Evolutionary conservation across 2,329 filamentous ascomycete species (phyloP).

Genomic region (Phialocephala sp.): DNA sequence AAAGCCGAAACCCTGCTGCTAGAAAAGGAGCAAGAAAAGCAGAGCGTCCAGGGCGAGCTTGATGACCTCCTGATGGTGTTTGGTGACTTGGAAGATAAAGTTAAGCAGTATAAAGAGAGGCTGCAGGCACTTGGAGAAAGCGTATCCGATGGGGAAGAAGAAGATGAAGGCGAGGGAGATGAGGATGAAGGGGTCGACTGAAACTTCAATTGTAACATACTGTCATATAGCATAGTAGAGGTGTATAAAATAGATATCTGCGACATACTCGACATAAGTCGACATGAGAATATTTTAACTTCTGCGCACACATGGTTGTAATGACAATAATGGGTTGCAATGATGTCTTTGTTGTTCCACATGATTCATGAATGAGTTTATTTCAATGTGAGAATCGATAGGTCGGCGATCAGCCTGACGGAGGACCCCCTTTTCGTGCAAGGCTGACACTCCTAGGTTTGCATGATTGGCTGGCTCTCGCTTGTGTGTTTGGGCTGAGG

Average conservation of each 20-base stretch:
- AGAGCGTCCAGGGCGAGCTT: constrained; percentile 71
- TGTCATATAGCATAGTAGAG: constrained; percentile 21
- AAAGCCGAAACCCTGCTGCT: constrained; percentile 36
- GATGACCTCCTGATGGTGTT: constrained; percentile 85
- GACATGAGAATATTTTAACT: background rate
- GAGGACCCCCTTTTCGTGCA: background rate
- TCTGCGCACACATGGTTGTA: too few species aligned
- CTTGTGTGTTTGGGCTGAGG: constrained; percentile 6
- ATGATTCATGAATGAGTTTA: too few species aligned
- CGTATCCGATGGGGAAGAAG: constrained; percentile 79
- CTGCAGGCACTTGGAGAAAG: constrained; percentile 67
- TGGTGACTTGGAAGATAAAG: constrained; percentile 79
- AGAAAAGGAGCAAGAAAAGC: constrained; percentile 66
- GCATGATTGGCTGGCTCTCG: constrained; percentile 18
- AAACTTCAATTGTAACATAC: constrained; percentile 18
- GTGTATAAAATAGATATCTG: constrained; percentile 20
- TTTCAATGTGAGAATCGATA: too few species aligned
- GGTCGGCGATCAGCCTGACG: too few species aligned
- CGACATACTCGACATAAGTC: background rate
- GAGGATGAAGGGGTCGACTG: constrained; percentile 47
- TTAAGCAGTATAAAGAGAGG: constrained; percentile 68
- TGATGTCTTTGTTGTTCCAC: too few species aligned
- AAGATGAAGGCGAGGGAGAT: constrained; percentile 59
- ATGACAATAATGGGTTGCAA: too few species aligned
- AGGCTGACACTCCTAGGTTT: constrained; percentile 11